phyloP scores from a whole-genome alignment of 2,329 filamentous ascomycete genomes.

The Fusarium buxicola region DNA sequence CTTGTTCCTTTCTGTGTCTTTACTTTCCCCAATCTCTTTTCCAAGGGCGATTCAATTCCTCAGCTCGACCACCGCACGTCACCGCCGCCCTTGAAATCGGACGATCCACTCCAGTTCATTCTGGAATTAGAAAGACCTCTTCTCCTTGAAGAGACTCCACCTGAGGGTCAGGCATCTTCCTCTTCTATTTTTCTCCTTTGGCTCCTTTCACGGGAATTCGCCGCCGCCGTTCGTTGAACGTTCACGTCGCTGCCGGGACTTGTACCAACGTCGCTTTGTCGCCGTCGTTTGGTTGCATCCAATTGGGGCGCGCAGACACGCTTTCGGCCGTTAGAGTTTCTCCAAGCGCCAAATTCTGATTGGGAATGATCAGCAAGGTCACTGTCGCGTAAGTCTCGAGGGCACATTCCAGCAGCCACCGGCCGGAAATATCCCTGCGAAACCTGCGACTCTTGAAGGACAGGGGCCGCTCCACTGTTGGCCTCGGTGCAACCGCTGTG shows the following conservation, averaged over 20 bases:
- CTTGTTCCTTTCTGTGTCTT: conserved; percentile 4
- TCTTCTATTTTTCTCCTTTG: conserved; percentile 5
- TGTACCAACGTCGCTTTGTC: conserved; percentile 18
- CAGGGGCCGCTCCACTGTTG: conserved; percentile 37
- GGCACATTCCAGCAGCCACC: conserved; percentile 41
- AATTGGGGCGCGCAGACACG: conserved; percentile 15
- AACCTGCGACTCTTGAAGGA: conserved; percentile 33
- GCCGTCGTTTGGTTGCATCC: conserved; percentile 31
- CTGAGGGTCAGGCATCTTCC: conserved; percentile 19
- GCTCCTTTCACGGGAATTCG: conserved; percentile 8
- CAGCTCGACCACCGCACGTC: conserved; percentile 36
- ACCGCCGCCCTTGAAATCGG: conserved; percentile 40
- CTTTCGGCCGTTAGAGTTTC: conserved; percentile 29
- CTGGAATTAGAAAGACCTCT: conserved; percentile 30
- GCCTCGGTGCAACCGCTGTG: conserved; percentile 28
- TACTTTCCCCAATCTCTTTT: conserved; percentile 17
- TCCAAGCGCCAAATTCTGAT: conserved; percentile 29
- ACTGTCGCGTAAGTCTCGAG: conserved; percentile 38
- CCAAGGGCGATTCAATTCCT: conserved; percentile 35
- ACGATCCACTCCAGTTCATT: conserved; percentile 38
- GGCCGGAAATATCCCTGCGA: conserved; percentile 23
- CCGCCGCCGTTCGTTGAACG: conserved; percentile 6
- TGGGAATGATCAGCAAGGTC: conserved; percentile 44
- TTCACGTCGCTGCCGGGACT: conserved; percentile 24
- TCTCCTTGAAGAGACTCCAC: conserved; percentile 33